These are phyloP conservation scores for Cadophora gregata DNA, from an alignment of 2,329 filamentous ascomycete genomes.

Conservation along the genomic window DNA sequence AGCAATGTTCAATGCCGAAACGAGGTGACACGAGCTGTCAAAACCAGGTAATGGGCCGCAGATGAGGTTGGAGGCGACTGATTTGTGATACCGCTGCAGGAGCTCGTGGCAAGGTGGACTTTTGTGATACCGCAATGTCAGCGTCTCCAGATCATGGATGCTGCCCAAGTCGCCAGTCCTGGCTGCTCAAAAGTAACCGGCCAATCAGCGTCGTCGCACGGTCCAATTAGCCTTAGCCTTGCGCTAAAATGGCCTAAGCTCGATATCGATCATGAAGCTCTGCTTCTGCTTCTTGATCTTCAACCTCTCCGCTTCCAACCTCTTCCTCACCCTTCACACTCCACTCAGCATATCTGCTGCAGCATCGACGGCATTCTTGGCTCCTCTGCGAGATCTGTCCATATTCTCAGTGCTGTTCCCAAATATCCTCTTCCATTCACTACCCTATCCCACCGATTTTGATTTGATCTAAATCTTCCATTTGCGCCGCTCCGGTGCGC, in stretches of 20 bases:
- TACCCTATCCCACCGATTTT: conserved; percentile 33
- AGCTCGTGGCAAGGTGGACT: conserved; percentile 21
- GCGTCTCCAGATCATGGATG: conserved; percentile 17
- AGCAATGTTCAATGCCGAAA: neutral
- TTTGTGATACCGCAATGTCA: conserved; percentile 6
- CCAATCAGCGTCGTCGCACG: conserved; percentile 16
- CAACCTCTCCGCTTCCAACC: conserved; percentile 18
- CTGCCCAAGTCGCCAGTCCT: neutral
- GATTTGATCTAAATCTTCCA: conserved; percentile 37
- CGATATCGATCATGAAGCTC: conserved; percentile 14
- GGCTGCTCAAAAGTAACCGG: neutral
- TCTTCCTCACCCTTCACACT: conserved; percentile 16
- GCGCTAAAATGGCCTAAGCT: conserved; percentile 15
- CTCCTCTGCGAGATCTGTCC: conserved; percentile 24
- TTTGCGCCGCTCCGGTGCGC: conserved; percentile 43
- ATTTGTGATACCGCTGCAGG: neutral
- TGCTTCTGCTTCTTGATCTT: conserved; percentile 8
- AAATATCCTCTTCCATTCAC: conserved; percentile 20
- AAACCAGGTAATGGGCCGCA: neutral
- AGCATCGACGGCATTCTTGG: conserved; percentile 23
- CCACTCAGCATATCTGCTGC: conserved; percentile 15
- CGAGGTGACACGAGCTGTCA: conserved; percentile 11
- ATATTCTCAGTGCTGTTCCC: conserved; percentile 19
- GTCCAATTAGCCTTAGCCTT: conserved; percentile 19
- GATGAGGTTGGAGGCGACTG: neutral